Evolutionary conservation across 768 basidiomycete species (phyloP).

Genomic region (Pisolithus marmoratus): DNA sequence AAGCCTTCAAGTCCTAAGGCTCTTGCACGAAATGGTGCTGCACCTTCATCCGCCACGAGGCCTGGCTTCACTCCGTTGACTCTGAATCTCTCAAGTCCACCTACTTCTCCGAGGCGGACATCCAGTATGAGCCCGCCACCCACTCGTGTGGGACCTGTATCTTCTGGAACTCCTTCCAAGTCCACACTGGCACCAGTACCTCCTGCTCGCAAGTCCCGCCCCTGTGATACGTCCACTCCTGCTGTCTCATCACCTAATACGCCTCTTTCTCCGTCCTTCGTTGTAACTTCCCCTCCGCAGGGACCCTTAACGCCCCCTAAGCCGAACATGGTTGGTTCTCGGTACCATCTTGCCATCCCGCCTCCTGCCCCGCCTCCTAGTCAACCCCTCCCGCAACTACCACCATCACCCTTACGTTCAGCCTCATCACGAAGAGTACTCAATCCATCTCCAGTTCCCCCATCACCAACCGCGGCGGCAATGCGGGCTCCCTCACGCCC

Average conservation of each 20-base stretch:
- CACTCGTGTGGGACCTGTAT: conserved; percentile 4
- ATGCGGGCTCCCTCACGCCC: conserved; percentile 12
- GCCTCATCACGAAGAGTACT: not conserved
- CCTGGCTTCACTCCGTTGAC: conserved; percentile 23
- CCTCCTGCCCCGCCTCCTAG: conserved; percentile 28
- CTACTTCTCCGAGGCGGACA: conserved; percentile 13
- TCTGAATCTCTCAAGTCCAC: conserved; percentile 17
- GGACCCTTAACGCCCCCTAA: conserved; percentile 3
- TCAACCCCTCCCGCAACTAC: conserved; percentile 25
- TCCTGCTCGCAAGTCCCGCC: conserved; percentile 1
- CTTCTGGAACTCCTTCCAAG: conserved; percentile 3
- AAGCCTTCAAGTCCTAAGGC: conserved; percentile 25
- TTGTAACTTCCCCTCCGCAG: not conserved
- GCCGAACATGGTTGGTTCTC: conserved; percentile 12
- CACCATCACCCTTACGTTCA: conserved; percentile 12
- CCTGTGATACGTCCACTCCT: conserved; percentile 6
- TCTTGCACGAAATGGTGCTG: conserved; percentile 16
- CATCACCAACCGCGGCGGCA: conserved; percentile 1
- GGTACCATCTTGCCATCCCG: conserved; percentile 23
- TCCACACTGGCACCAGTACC: conserved; percentile 6
- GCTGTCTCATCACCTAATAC: conserved; percentile 16
- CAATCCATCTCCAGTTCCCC: not conserved
- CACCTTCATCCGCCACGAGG: conserved; percentile 23
- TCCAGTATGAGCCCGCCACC: conserved; percentile 26
- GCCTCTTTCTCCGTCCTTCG: conserved; percentile 10